Evolutionary conservation across 306 rosid species (phyloP), one percentile per base, ranked within the genome.

Genomic region (Pueraria montana): DNA sequence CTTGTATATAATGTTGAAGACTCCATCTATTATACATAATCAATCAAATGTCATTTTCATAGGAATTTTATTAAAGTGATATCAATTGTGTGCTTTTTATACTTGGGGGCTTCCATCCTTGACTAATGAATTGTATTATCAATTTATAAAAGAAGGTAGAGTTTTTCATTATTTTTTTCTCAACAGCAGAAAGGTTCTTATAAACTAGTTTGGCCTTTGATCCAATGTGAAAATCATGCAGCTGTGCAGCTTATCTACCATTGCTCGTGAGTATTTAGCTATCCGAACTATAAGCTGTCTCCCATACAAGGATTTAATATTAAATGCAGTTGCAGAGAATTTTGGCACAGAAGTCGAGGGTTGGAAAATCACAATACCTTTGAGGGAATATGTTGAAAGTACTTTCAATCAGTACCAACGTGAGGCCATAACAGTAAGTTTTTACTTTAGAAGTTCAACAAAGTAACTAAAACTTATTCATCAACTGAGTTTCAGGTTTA

Each of bases 241-340:
- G 99, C 81, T 92, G 45, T 92, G 99, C 94, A 95, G 92, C 86
- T 87, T 95, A 84, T 95, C 99, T 43, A 95, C 99, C 36, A 92
- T 89, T 74, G 92, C 89, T 76, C 96, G 96, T 76, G 98, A 95
- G 87, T 95, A 92, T 89, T 27, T 88, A 80, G 98, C 98, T 30
- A 34, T 95, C 49, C 87, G 84, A 83, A 87, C 96, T 8, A 81
- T 95, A 81, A 68, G 88, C 48, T 84, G 77, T 81, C 93, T 93
- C 65, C 94, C 91, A n/a, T 95, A 91, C 84, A 92, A 82, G 89
- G 99, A 95, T 88, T 77, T 95, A 83, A 95, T 95, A 84, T 64
- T 95, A 84, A 77, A 84, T 68, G 94, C 92, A 34, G 67, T 82
- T 72, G 90, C 80, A 81, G 90, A 86, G 69, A 84, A 78, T 82